Percentiles rank a stretch among this genome's conserved stretches.
Evolutionary conservation across 441 rosid genomes (phyloP).

Genomic region (Pelargonium australe): DNA sequence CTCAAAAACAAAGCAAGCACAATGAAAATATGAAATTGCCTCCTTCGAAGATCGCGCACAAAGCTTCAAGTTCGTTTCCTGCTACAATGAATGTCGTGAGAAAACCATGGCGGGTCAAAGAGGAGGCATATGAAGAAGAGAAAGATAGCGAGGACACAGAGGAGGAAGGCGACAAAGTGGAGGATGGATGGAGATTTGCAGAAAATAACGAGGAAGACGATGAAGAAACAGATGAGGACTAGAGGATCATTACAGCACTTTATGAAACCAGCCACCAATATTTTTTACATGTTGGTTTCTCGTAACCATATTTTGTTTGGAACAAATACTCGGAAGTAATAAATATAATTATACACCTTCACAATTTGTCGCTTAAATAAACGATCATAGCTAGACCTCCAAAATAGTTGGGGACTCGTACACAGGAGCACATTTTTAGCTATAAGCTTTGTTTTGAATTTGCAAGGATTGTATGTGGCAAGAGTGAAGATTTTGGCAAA

Average conservation of each 20-base stretch:
- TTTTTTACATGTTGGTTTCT: too few species aligned
- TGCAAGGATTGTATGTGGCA: too few species aligned
- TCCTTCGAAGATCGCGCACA: slow-evolving; percentile 46
- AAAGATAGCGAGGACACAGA: slow-evolving; percentile 84
- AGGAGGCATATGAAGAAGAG: slow-evolving; percentile 33
- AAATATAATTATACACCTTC: too few species aligned
- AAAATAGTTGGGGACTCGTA: too few species aligned
- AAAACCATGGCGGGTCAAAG: slow-evolving; percentile 57
- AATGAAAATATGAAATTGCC: slow-evolving; percentile 60
- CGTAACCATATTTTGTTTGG: too few species aligned
- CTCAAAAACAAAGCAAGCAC: slow-evolving; percentile 46
- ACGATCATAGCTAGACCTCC: too few species aligned
- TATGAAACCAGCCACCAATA: not conserved
- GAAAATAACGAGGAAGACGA: slow-evolving; percentile 73
- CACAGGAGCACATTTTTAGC: too few species aligned
- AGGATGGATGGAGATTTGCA: slow-evolving; percentile 74
- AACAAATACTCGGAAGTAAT: too few species aligned
- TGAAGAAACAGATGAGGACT: slow-evolving; percentile 93
- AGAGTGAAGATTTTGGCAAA: too few species aligned
- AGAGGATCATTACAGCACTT: not conserved
- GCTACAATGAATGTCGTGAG: slow-evolving; percentile 37
- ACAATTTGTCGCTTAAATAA: too few species aligned
- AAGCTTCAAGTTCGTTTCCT: slow-evolving; percentile 52
- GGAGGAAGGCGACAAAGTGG: slow-evolving; percentile 65
- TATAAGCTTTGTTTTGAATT: too few species aligned